Base-by-base conservation (phyloP, 202 grass and related monocot genomes). In the Bolboschoenoplectus hybrid region DNA sequence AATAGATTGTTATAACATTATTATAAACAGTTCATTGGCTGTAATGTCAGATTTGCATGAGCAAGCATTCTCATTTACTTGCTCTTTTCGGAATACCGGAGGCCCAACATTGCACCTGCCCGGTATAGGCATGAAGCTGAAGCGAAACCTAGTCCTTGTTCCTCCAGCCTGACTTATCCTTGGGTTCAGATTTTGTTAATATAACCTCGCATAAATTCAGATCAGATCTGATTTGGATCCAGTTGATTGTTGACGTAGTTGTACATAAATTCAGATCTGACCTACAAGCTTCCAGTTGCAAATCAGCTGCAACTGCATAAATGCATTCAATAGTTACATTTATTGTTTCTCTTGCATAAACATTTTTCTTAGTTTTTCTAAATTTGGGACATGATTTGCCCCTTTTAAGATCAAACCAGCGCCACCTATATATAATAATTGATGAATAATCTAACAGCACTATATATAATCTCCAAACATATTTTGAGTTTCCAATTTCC, bases 211-310 rank as follows among this genome's bases (percentile, higher is more conserved):
- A 26, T 26, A 26, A 26, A 26, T 26, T 26, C 26, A 26, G 26
- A 26, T 26, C 67, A 70, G 40, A 57, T 57, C 53, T 57, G 53
- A 13, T 13, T 62, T 62, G 60, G 60, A 62, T 13, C 53, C 53
- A 16, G 3, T 38, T 69, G 39, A 16, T 16, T 17, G 66, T 65
- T 65, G 14, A n/a, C 44, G 2, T 3, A 71, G 36, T 71, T 19
- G 16, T 71, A 45, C 40, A 19, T 71, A 45, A 71, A 71, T 71
- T 71, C 67, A 71, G 41, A 71, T 71, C 67, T 71, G 67, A 70
- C 36, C 0, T 14, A 69, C 40, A 44, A 71, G 16, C 41, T 71
- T 71, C 35, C 67, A 45, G 67, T 46, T 71, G 40, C 41, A 71
- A 71, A 43, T 71, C 41, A 46, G 43, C 40, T 46, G 17, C 7